Evolutionary conservation across 495 filamentous ascomycete species (phyloP).

Genomic region (Cetradonia linearis): DNA sequence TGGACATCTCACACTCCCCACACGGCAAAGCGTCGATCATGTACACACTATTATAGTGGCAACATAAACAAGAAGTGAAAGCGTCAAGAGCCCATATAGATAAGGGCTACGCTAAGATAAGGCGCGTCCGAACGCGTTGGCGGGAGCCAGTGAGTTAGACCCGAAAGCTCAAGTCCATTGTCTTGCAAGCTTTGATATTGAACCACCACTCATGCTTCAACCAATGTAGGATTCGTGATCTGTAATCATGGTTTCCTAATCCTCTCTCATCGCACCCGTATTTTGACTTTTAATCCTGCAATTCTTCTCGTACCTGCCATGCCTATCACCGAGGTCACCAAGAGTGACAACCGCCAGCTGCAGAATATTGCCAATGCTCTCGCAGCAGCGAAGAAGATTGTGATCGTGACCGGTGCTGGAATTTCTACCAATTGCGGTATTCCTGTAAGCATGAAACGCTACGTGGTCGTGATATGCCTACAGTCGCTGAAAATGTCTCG

Average conservation of each 20-base stretch:
- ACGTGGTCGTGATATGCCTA: no score
- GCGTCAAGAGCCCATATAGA: no score
- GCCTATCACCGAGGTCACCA: conserved; percentile 20
- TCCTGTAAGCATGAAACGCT: conserved; percentile 39
- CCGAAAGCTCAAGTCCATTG: background rate
- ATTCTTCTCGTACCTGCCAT: background rate
- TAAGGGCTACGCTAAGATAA: conserved; percentile 14
- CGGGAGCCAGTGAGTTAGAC: background rate
- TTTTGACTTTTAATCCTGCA: background rate
- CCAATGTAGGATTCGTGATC: no score
- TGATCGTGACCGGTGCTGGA: conserved; percentile 60
- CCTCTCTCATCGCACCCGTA: no score
- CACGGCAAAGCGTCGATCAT: background rate
- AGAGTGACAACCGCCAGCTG: conserved; percentile 39
- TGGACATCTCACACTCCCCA: background rate
- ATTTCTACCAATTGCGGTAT: conserved; percentile 67
- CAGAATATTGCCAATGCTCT: conserved; percentile 52
- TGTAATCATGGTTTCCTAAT: background rate
- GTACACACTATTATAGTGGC: no score
- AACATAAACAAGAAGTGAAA: no score
- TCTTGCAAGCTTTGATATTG: background rate
- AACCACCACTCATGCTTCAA: background rate
- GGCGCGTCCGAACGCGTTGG: conserved; percentile 13
- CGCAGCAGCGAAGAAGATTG: conserved; percentile 49
- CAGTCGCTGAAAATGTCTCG: conserved; percentile 10